Conservation (phyloP, 768 basidiomycete genomes). For the Suillus plorans region DNA sequence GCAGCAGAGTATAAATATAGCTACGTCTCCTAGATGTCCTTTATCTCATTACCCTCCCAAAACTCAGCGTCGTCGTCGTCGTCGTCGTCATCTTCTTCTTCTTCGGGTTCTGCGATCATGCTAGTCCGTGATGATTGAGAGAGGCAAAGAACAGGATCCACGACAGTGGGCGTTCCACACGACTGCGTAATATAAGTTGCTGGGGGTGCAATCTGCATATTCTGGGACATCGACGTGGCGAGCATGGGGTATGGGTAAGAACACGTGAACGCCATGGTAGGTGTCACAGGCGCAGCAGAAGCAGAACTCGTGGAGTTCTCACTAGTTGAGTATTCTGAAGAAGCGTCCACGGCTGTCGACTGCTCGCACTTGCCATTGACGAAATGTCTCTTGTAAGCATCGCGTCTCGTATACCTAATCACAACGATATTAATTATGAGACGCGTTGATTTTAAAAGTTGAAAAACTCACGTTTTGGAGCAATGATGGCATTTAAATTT, state of each 20-base stretch:
- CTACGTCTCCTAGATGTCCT: background rate
- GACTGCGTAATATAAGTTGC: background rate
- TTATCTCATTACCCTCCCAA: background rate
- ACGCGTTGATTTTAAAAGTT: background rate
- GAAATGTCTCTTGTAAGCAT: background rate
- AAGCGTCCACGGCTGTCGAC: background rate
- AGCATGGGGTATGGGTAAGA: background rate
- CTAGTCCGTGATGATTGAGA: background rate
- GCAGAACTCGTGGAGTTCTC: background rate
- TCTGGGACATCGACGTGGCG: background rate
- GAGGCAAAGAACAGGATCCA: background rate
- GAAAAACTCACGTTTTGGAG: background rate
- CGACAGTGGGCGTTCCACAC: background rate
- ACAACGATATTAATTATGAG: background rate
- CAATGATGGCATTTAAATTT: background rate
- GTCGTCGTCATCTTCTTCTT: background rate
- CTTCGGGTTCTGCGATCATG: background rate
- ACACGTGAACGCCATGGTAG: background rate
- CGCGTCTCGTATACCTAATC: background rate
- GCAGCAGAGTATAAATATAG: background rate
- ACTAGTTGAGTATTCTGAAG: background rate
- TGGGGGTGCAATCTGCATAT: background rate
- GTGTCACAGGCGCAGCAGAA: background rate
- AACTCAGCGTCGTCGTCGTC: background rate
- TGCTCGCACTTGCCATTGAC: background rate